Base-by-base conservation (phyloP, 441 rosid genomes). In the Aleurites moluccanus region DNA sequence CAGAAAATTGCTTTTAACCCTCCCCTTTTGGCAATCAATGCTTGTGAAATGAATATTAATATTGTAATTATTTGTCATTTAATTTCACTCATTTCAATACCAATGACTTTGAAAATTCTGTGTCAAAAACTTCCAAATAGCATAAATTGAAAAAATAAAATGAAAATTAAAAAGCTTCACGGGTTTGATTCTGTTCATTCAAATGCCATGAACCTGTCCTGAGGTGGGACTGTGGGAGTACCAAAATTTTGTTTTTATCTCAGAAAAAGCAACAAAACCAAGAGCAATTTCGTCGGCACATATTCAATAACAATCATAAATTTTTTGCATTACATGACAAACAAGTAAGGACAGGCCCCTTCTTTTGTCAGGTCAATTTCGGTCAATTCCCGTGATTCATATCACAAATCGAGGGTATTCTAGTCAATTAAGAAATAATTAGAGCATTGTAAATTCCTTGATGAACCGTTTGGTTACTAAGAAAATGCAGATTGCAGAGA, bases 141-240 rank as follows among this genome's bases (percentile, higher is more conserved):
- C 70, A n/a, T n/a, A n/a, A n/a, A n/a, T n/a, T n/a, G n/a, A n/a
- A n/a, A n/a, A n/a, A n/a, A n/a, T n/a, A n/a, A n/a, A n/a, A n/a
- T n/a, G n/a, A 64, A 16, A 72, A 33, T n/a, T 18, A 56, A 52
- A 28, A 45, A 27, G 60, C 59, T 56, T 88, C 89, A 84, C 85
- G 87, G 85, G 81, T 79, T 72, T 85, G 70, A 68, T 82, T 78
- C 86, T 85, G 79, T 81, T 86, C 85, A 83, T 78, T 79, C 67
- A 73, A 70, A 70, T 40, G 79, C 70, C 70, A 73, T 38, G 64
- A 64, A 72, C 68, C 35, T 73, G 66, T 69, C 40, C 40, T 38
- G 59, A 71, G 64, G 50, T 64, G 49, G n/a, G n/a, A n/a, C n/a
- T n/a, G n/a, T n/a, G n/a, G 40, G 20, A 53, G 59, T 53, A 42